Evolutionary conservation across 352 stramenopile species (phyloP).

Genomic region (Globisporangium echinulatum): DNA sequence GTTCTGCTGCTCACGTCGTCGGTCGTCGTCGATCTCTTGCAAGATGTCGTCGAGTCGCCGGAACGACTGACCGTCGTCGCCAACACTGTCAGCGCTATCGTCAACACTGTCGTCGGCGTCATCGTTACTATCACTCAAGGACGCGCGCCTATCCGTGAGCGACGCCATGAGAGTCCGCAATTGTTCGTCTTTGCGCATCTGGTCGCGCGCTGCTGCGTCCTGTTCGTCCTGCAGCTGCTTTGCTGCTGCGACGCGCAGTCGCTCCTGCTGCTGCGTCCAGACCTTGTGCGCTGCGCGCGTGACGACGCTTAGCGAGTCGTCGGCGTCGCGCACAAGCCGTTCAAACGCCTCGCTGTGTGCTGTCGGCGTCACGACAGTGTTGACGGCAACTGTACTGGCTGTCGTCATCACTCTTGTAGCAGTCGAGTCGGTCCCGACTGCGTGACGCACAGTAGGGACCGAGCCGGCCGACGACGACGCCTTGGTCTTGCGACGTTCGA

Average conservation of each 20-base stretch:
- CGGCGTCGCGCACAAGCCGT: conserved; percentile 40
- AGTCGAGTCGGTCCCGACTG: no score
- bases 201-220: background rate
- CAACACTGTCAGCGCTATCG: background rate
- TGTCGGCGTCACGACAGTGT: background rate
- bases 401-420: background rate
- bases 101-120: conserved; percentile 4
- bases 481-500: background rate
- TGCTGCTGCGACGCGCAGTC: conserved; percentile 5
- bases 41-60: conserved; percentile 41
- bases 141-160: conserved; percentile 5
- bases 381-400: background rate
- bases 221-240: conserved; percentile 1
- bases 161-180: conserved; percentile 27
- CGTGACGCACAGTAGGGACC: no score
- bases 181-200: conserved; percentile 11
- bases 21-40: conserved; percentile 30
- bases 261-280: conserved; percentile 40
- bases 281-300: conserved; percentile 41
- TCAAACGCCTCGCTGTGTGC: conserved; percentile 22
- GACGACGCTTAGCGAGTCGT: conserved; percentile 74
- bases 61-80: background rate
- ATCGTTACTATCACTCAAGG: conserved; percentile 1
- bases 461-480: background rate
- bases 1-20: conserved; percentile 3